These are phyloP conservation scores for Thielaviopsis euricoi DNA, from an alignment of 2,329 filamentous ascomycete genomes.

Conservation along the genomic window DNA sequence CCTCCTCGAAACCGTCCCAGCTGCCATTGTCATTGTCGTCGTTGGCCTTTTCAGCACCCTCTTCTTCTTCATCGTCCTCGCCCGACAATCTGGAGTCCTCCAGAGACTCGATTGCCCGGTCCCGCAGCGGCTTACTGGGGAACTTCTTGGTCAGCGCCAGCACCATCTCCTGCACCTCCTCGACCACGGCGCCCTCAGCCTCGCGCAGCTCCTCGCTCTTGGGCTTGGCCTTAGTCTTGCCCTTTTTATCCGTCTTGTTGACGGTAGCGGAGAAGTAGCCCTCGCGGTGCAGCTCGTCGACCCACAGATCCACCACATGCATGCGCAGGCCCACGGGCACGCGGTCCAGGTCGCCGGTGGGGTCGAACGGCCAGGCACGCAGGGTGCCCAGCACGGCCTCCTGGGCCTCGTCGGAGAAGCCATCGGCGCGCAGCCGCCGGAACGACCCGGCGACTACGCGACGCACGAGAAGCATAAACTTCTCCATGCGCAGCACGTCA, in stretches of 20 bases:
- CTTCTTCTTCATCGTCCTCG: constrained; percentile 23
- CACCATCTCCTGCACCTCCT: constrained; percentile 40
- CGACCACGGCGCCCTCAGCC: constrained; percentile 33
- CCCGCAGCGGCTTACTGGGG: constrained; percentile 55
- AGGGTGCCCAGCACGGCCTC: constrained; percentile 16
- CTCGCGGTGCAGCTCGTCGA: constrained; percentile 71
- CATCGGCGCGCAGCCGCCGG: constrained; percentile 6
- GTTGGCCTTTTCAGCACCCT: constrained; percentile 17
- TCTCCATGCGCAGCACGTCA: constrained; percentile 70
- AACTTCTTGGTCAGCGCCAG: constrained; percentile 35
- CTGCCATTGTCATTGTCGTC: constrained; percentile 33
- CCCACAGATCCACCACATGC: constrained; percentile 79
- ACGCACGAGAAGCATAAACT: constrained; percentile 75
- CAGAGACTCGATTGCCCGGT: constrained; percentile 51
- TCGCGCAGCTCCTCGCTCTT: constrained; percentile 6
- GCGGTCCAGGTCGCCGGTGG: constrained; percentile 28
- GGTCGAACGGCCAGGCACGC: constrained; percentile 19
- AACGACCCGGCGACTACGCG: constrained; percentile 62
- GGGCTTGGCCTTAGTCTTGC: constrained; percentile 19
- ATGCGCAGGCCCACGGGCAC: constrained; percentile 73
- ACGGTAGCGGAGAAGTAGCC: constrained; percentile 31
- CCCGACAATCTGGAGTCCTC: constrained; percentile 57
- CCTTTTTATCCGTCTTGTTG: constrained; percentile 18
- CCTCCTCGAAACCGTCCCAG: constrained; percentile 54
- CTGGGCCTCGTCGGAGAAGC: background rate